phyloP scores from a whole-genome alignment of 1,284 basidiomycete genomes.

The Singerocomus inundabilis region DNA sequence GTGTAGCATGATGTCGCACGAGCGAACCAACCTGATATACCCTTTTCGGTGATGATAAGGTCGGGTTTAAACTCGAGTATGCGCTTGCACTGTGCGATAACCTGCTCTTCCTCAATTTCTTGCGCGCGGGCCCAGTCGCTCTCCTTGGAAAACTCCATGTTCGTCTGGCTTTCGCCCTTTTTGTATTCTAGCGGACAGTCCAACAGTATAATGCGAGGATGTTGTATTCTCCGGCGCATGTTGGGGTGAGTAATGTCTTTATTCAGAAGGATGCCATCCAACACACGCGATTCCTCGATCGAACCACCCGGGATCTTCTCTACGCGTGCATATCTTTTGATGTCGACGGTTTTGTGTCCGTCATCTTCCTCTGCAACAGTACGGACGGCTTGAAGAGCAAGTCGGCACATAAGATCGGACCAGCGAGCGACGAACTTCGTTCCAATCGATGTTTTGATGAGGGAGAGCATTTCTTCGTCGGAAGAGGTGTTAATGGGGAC shows the following conservation, averaged over 20 bases:
- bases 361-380: constrained; percentile 68
- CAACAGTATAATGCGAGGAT: constrained; percentile 87
- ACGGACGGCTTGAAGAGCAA: constrained; percentile 90
- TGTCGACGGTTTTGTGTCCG: constrained; percentile 86
- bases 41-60: constrained; percentile 96
- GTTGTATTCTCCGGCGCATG: constrained; percentile 90
- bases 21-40: constrained; percentile 74
- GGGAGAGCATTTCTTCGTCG: constrained; percentile 90
- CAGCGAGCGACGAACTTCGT: constrained; percentile 97
- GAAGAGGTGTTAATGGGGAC: constrained; percentile 86
- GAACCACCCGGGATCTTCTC: constrained; percentile 98
- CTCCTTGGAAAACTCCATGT: constrained; percentile 97
- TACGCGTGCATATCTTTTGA: constrained; percentile 96
- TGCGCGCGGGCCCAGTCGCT: constrained; percentile 92
- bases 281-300: constrained; percentile 89
- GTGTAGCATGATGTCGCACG: neutral
- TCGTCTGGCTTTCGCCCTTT: constrained; percentile 98
- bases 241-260: constrained; percentile 99
- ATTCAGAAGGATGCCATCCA: constrained; percentile 95
- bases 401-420: constrained; percentile 96
- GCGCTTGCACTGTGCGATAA: constrained; percentile 85
- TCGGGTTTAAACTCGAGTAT: constrained; percentile 96
- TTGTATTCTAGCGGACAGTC: constrained; percentile 99
- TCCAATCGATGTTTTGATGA: constrained; percentile 99
- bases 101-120: constrained; percentile 97